Evolutionary conservation across 352 stramenopile species (phyloP), one percentile per base, ranked within the genome.

Genomic region (Pythium apleroticum): DNA sequence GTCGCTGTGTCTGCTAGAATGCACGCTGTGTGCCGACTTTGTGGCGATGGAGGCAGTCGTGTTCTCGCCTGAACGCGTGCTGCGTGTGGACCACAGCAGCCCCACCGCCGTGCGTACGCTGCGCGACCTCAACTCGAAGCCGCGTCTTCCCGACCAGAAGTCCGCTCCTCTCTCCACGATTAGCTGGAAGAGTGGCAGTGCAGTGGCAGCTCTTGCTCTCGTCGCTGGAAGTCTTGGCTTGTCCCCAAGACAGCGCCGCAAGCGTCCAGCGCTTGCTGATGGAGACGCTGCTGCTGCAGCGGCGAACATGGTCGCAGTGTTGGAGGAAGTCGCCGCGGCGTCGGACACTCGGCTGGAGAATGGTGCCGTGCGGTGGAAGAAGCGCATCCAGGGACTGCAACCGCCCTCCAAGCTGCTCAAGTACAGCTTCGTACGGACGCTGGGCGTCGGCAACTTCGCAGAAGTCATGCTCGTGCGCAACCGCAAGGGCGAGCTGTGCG

Each of bases 401-500:
- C 24, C 77, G 14, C 76, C 80, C 20, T 95, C 81, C 19, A 81
- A 84, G 49, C 66, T 95, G 49, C 72, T 87, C 4, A 81, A 77
- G 56, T 93, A 81, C 58, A 67, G 66, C 9, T 95, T 89, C 50
- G 67, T 93, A 12, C 65, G 71, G 4, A 86, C 84, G 24, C 66
- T 95, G 2, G 84, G 84, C 12, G 60, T 88, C 10, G 84, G 86
- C 1, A 90, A 90, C 31, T 94, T 90, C 57, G 84, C 80, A 11
- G 81, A 90, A 48, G 84, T 93, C 39, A 88, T 92, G 73, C 81
- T 94, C 28, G 83, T 93, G 49, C 66, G 75, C 43, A 72, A 76
- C 28, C 71, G 71, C 30, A 74, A 69, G 25, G 67, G 61, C 15
- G 45, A 65, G 55, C 65, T 88, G 3, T 80, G 71, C 17, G 82